Conservation (phyloP, 768 basidiomycete species). For the Clathrus columnatus region DNA sequence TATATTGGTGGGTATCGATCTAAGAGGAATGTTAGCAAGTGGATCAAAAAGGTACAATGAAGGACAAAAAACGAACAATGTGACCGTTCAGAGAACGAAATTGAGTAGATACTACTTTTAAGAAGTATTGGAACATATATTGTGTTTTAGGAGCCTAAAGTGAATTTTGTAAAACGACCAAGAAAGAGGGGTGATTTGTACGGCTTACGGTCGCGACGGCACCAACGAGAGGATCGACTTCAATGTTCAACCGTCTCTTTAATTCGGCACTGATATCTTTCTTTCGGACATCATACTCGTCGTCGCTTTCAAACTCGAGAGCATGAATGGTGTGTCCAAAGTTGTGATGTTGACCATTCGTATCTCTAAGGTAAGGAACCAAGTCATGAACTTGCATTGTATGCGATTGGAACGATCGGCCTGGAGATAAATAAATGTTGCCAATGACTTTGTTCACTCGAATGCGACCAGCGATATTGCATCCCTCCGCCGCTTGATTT, state of each 20-base stretch:
- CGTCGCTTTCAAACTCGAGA: constrained; percentile 72
- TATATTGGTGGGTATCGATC: constrained; percentile 91
- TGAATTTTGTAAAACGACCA: constrained; percentile 2
- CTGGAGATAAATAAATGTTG: constrained; percentile 91
- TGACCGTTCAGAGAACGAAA: constrained; percentile 79
- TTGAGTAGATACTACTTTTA: constrained; percentile 96
- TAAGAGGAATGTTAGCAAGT: constrained; percentile 26
- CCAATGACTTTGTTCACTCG: constrained; percentile 96
- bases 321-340: constrained; percentile 84
- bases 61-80: constrained; percentile 33
- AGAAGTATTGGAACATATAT: constrained; percentile 98
- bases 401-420: constrained; percentile 88
- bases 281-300: constrained; percentile 69
- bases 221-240: constrained; percentile 67
- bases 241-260: constrained; percentile 66
- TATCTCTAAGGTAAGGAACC: constrained; percentile 86
- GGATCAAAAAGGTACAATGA: neutral
- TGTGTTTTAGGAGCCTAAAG: constrained; percentile 63
- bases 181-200: neutral
- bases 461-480: constrained; percentile 84
- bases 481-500: constrained; percentile 90
- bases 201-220: constrained; percentile 45
- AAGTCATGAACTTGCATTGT: constrained; percentile 75
- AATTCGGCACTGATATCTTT: constrained; percentile 50
- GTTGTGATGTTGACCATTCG: constrained; percentile 78